Base-by-base conservation (phyloP, 345 rosid genomes). In the Gossypium rotundifolium region DNA sequence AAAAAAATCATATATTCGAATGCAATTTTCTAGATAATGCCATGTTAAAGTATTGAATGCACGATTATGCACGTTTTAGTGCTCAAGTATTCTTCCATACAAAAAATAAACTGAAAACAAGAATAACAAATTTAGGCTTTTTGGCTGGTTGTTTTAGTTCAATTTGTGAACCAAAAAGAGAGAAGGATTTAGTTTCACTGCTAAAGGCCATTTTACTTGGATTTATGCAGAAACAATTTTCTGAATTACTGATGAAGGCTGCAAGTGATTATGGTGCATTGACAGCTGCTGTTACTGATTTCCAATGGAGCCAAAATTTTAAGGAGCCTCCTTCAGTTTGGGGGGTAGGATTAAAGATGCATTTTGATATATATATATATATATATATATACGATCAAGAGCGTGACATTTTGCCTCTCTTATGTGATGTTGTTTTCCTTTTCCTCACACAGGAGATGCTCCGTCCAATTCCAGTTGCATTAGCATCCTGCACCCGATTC, bases 261-360 rank as follows among this genome's bases (percentile, higher is more conserved):
- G 99, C 99, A 9, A 83, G 99, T 79, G 99, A 96, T 79, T 96
- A 96, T 78, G 97, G 97, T 59, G 88, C 93, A 63, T 84, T 96
- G 87, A 91, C 99, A 73, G 92, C 98, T 45, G 91, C 98, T 11
- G 94, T 85, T 57, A 74, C 92, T 22, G 99, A 96, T 84, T 93
- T 96, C 76, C 96, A 91, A 11, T 96, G 99, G 99, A 96, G 91
- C 83, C 97, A 90, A 77, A 96, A 90, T 87, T 96, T 96, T 78
- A 96, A 88, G 87, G 99, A 96, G 78, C 84, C 98, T 83, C 99
- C 97, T 79, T 80, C 97, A 57, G 93, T 93, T 74, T 91, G 99
- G 99, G 98, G 97, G 89, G 99, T 93, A 96, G 64, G 83, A 49
- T 62, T 80, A 75, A 65, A 70, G 12, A 48, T 10, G 13, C 3